Conservation (phyloP, 768 basidiomycete genomes). For the Mycena vitilis region DNA sequence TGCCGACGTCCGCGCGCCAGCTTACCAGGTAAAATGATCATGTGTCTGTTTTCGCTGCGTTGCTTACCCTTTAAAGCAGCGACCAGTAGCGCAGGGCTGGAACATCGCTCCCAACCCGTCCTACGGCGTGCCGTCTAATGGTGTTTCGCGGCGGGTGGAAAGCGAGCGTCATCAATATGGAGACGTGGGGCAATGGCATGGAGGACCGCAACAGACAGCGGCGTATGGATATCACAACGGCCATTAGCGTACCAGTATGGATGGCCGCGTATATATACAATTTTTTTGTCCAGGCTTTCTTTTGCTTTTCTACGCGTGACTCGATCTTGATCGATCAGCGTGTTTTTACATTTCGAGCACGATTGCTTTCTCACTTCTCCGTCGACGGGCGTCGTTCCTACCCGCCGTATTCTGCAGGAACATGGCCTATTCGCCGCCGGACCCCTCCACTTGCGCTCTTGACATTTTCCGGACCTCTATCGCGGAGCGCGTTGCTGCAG, state of each 20-base stretch:
- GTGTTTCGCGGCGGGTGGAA: constrained; percentile 3
- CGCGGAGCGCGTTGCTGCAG: constrained; percentile 75
- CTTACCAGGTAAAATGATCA: constrained; percentile 13
- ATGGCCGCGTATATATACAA: neutral
- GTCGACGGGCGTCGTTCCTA: constrained; percentile 2
- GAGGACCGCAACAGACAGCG: constrained; percentile 24
- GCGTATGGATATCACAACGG: constrained; percentile 28
- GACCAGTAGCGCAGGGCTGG: constrained; percentile 15
- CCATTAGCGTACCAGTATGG: constrained; percentile 13
- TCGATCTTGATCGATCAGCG: constrained; percentile 30
- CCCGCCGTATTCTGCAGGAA: constrained; percentile 21
- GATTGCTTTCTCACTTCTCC: constrained; percentile 20
- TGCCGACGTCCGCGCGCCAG: constrained; percentile 16
- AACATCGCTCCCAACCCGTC: constrained; percentile 16
- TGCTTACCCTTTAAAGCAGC: constrained; percentile 8
- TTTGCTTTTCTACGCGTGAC: no score
- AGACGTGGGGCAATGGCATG: constrained; percentile 23
- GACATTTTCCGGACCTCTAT: constrained; percentile 88
- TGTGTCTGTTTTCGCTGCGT: neutral
- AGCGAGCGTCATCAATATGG: constrained; percentile 18
- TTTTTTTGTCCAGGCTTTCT: neutral
- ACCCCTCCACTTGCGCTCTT: constrained; percentile 74
- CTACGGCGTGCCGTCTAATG: constrained; percentile 15
- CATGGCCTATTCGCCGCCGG: constrained; percentile 54
- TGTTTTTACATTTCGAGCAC: neutral